phyloP scores from a whole-genome alignment of 352 stramenopile genomes.

The Phytophthora hybrid region DNA sequence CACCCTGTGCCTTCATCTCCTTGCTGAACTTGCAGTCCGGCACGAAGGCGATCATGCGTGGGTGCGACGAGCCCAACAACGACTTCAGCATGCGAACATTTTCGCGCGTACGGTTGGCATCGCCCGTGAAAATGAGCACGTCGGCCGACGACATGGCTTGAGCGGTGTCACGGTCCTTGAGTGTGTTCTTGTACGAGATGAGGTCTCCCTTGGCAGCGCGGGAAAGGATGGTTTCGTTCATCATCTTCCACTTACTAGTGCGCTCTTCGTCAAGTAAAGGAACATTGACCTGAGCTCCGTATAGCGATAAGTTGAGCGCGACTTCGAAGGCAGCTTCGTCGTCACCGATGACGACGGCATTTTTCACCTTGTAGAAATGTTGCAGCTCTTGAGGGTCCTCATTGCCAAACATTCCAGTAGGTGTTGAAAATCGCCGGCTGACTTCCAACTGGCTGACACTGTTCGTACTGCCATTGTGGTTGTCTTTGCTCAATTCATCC shows the following conservation, averaged over 20 bases:
- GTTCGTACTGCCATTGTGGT: neutral
- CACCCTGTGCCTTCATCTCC: constrained; percentile 58
- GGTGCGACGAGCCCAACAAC: constrained; percentile 44
- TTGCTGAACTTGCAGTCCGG: constrained; percentile 54
- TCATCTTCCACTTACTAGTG: constrained; percentile 62
- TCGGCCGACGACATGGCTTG: constrained; percentile 56
- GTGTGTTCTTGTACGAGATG: constrained; percentile 76
- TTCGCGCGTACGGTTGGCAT: constrained; percentile 53
- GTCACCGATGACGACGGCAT: constrained; percentile 67
- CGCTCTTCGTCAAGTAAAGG: constrained; percentile 67
- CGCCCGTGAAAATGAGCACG: constrained; percentile 70
- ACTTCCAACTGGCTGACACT: constrained; percentile 22
- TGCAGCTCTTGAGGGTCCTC: constrained; percentile 52
- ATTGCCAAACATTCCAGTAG: constrained; percentile 37
- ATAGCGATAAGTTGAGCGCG: constrained; percentile 65
- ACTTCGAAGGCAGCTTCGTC: constrained; percentile 70
- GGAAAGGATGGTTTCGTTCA: constrained; percentile 64
- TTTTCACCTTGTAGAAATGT: constrained; percentile 49
- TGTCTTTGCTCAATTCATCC: neutral
- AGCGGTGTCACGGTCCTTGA: constrained; percentile 47
- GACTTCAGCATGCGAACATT: constrained; percentile 59
- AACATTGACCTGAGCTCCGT: constrained; percentile 67
- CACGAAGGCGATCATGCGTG: constrained; percentile 67
- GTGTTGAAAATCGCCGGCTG: constrained; percentile 14
- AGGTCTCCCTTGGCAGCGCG: constrained; percentile 61